phyloP scores from a whole-genome alignment of 352 stramenopile genomes.

The Phytophthora pluvialis region DNA sequence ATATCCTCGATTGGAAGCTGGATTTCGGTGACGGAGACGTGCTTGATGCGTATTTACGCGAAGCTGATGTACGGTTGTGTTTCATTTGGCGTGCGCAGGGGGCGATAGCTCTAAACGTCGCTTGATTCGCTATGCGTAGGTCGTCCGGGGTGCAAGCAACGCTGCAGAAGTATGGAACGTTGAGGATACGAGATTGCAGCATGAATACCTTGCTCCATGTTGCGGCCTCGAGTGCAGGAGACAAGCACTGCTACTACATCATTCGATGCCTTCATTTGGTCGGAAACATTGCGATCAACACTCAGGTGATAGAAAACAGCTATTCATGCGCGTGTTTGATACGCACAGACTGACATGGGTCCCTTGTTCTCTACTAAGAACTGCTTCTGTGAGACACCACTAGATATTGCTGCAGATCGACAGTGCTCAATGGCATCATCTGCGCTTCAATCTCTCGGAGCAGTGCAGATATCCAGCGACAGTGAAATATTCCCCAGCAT shows the following conservation, averaged over 20 bases:
- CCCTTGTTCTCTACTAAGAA: slow-evolving; percentile 37
- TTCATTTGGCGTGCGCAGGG: neutral
- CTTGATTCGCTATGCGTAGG: slow-evolving; percentile 20
- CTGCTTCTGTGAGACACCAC: slow-evolving; percentile 45
- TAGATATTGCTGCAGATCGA: slow-evolving; percentile 44
- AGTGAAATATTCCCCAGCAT: slow-evolving; percentile 43
- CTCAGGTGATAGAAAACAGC: slow-evolving; percentile 34
- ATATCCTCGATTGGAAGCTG: slow-evolving; percentile 46
- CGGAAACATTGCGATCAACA: slow-evolving; percentile 48
- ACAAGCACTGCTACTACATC: slow-evolving; percentile 55
- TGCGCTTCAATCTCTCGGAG: slow-evolving; percentile 42
- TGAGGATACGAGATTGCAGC: slow-evolving; percentile 58
- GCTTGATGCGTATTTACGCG: slow-evolving; percentile 54
- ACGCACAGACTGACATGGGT: neutral
- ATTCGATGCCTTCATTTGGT: slow-evolving; percentile 49
- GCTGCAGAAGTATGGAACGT: slow-evolving; percentile 49
- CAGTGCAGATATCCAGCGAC: slow-evolving; percentile 40
- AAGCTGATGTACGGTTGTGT: slow-evolving; percentile 47
- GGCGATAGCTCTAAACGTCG: neutral
- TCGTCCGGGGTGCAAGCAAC: slow-evolving; percentile 41
- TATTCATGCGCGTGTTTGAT: neutral
- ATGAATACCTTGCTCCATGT: slow-evolving; percentile 70
- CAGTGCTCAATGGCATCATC: slow-evolving; percentile 37
- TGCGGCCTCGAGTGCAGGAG: slow-evolving; percentile 42
- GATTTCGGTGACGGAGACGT: slow-evolving; percentile 47